phyloP scores from a whole-genome alignment of 495 filamentous ascomycete species.

The Poronia punctata region DNA sequence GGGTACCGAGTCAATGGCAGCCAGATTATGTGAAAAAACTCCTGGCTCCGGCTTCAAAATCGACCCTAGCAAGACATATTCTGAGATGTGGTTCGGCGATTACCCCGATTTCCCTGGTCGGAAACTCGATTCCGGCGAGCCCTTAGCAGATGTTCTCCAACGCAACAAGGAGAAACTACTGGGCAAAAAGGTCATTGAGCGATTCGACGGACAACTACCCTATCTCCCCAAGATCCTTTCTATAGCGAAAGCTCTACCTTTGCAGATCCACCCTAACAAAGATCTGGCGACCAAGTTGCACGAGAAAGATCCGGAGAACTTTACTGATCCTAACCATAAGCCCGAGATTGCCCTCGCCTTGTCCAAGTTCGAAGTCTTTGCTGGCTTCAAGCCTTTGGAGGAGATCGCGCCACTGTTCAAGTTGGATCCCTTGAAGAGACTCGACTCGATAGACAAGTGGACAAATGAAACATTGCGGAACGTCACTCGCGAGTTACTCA shows the following conservation, averaged over 20 bases:
- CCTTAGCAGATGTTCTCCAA: slow-evolving; percentile 58
- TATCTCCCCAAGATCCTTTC: slow-evolving; percentile 77
- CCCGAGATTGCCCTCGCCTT: slow-evolving; percentile 76
- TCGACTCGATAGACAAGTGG: slow-evolving; percentile 47
- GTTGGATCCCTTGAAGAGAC: slow-evolving; percentile 39
- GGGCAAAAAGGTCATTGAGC: slow-evolving; percentile 54
- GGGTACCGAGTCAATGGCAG: slow-evolving; percentile 64
- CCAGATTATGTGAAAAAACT: slow-evolving; percentile 59
- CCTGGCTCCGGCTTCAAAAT: slow-evolving; percentile 60
- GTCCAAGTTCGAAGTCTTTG: slow-evolving; percentile 72
- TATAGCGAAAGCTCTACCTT: slow-evolving; percentile 68
- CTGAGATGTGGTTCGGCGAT: slow-evolving; percentile 75
- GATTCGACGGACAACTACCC: slow-evolving; percentile 59
- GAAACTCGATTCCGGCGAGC: slow-evolving; percentile 53
- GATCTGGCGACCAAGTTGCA: slow-evolving; percentile 57
- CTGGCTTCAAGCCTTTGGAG: slow-evolving; percentile 61
- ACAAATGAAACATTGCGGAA: slow-evolving; percentile 54
- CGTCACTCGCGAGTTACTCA: slow-evolving; percentile 51
- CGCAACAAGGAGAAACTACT: slow-evolving; percentile 56
- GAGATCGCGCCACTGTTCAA: slow-evolving; percentile 56
- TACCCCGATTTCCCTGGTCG: slow-evolving; percentile 66
- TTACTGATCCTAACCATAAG: slow-evolving; percentile 71
- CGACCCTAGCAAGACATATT: slow-evolving; percentile 58
- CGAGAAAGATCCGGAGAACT: slow-evolving; percentile 54
- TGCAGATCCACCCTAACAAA: slow-evolving; percentile 77